A percentile compares a stretch with the other conserved stretches of the same genome.
phyloP scores from a whole-genome alignment of 352 stramenopile genomes.

The Pythium brassicae region DNA sequence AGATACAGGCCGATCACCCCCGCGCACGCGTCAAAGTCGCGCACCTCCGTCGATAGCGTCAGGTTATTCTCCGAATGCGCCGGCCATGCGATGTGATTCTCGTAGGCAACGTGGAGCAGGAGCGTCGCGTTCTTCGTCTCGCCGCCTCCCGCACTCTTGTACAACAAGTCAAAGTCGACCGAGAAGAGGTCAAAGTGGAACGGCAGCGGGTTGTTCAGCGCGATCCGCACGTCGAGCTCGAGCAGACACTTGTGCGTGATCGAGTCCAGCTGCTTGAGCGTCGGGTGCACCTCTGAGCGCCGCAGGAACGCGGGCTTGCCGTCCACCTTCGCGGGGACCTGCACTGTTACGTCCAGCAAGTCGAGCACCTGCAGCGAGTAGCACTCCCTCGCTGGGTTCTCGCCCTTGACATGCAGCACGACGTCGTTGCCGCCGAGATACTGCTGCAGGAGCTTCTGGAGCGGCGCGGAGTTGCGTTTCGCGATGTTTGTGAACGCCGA shows the following conservation, averaged over 20 bases:
- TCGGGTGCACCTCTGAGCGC: constrained; percentile 48
- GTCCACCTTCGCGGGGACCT: constrained; percentile 66
- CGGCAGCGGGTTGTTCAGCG: constrained; percentile 75
- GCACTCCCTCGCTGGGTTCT: constrained; percentile 43
- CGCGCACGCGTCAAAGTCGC: constrained; percentile 57
- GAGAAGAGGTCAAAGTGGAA: constrained; percentile 71
- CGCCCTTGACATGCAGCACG: constrained; percentile 46
- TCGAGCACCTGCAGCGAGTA: constrained; percentile 70
- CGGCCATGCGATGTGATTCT: constrained; percentile 43
- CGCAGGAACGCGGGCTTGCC: constrained; percentile 65
- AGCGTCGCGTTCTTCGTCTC: constrained; percentile 20
- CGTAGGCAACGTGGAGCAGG: constrained; percentile 47
- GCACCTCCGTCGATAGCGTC: constrained; percentile 43
- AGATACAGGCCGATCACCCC: constrained; percentile 65
- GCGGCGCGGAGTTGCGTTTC: constrained; percentile 53
- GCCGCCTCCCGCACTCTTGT: constrained; percentile 28
- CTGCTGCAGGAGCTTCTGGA: constrained; percentile 65
- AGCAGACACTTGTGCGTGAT: constrained; percentile 67
- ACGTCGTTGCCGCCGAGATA: constrained; percentile 68
- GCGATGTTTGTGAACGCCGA: constrained; percentile 67
- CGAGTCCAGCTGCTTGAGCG: constrained; percentile 72
- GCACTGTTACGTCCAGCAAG: constrained; percentile 52
- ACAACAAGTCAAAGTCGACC: constrained; percentile 67
- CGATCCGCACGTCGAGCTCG: constrained; percentile 62
- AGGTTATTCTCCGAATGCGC: constrained; percentile 69